Base-by-base conservation (phyloP, 257 asterid genomes). In the Nicotiana obtusifolia region DNA sequence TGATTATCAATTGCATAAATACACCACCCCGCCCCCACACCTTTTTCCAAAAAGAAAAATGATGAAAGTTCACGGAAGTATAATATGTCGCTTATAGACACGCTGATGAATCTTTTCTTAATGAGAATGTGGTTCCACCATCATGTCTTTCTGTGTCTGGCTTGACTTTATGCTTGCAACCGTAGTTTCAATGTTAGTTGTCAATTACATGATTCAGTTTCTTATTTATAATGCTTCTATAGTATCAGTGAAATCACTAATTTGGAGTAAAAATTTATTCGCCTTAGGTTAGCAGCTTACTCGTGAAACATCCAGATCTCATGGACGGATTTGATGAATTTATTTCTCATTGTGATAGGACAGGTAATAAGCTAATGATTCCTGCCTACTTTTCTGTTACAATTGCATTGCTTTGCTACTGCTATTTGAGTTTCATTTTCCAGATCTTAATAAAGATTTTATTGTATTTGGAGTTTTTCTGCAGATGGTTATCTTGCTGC, bases 311-410 rank as follows among this genome's bases (percentile, higher is more conserved):
- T 84, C 86, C 90, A 44, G 95, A 89, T 77, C 90, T 92, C 80
- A 83, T 89, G 88, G 91, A 89, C 84, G 93, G 90, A 53, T 90
- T 91, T 26, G 92, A 92, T 67, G 89, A 83, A 78, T 88, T 92
- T 84, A 71, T 89, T 69, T 77, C 88, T 75, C 87, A 84, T 73
- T 77, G 80, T 60, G 97, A 91, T 85, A 89, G 85, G 86, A 87
- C 65, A 68, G 94, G 93, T 92, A 89, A 80, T 64, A 76, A 75
- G 80, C 56, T 87, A 78, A 44, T 26, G 24, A 13, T 84, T 80
- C 68, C 80, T 81, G 83, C 75, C 82, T 76, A 60, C 57, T 33
- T 71, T 44, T 49, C 61, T 49, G 62, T 73, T 73, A 49, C 62
- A 73, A 41, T 24, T 73, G 61, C 79, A 49, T 73, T 49, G 52